Evolutionary conservation across 306 rosid species (phyloP), one percentile per base, ranked within the genome.

Genomic region (Rosa lucieae): DNA sequence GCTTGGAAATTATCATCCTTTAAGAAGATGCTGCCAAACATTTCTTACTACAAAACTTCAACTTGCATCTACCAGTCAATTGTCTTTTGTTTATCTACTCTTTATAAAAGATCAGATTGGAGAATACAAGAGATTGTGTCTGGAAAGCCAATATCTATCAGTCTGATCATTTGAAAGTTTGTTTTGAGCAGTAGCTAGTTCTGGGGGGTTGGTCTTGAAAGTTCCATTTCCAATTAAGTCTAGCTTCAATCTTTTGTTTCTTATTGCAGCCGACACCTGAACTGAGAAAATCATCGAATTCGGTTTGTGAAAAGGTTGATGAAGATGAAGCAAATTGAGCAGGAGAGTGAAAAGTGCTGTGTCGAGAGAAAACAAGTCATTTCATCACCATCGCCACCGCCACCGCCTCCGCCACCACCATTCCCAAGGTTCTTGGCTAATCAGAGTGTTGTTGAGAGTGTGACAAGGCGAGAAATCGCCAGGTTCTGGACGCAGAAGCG

Each of bases 401-500:
- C 35, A 26, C 73, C 87, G 3, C 89, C 92, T 0, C 92, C 86
- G 0, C 90, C 88, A 0, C 91, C 90, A 1, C 91, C 94, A 8
- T 83, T 86, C 53, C 90, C 90, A 1, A 82, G 85, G 67, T 85
- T 88, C 52, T 66, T 77, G 55, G 75, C 10, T 44, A 82, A 61
- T 70, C 83, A 77, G 80, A 81, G 37, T 10, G 67, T 61, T 51
- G 49, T 66, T 11, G 80, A 85, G 80, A 89, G 98, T 18, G 88
- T 93, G 72, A 93, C 94, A 8, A 93, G 88, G 72, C 78, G 77
- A 81, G 98, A 91, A 83, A 93, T 93, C 7, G 93, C 89, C n/a
- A 86, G 11, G 87, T 93, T 88, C 79, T 93, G 97, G 97, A 84
- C 75, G 87, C 93, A 88, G 84, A 91, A 88, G 81, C 75, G 75